Base-by-base conservation (phyloP, 805 yeast genomes). In the Starmera quercuum region DNA sequence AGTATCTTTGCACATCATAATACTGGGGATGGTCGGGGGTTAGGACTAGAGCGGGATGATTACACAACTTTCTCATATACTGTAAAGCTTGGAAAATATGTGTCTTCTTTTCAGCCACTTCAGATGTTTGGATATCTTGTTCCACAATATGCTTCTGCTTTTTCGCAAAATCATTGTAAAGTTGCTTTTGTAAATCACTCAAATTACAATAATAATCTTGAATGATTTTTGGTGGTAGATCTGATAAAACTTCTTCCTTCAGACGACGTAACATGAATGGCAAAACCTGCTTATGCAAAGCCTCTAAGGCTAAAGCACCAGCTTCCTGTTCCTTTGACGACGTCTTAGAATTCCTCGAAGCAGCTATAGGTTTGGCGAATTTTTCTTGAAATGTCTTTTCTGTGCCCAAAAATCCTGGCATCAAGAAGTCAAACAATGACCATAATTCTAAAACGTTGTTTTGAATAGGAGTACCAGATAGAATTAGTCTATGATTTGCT, bases 351-450 rank as follows among this genome's bases (percentile, higher is more conserved):
- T 83, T 85, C 52, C 96, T 70, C 26, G 95, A 82, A 2, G 95
- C 90, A 4, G 97, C 90, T 54, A 92, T 92, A 3, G 99, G 99
- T 51, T 88, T 88, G n/a, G 97, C 94, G 67, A 90, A 92, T 45
- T 88, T 73, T 41, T 90, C 97, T 50, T 87, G 92, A 64, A 92
- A 92, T 32, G 81, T 72, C 58, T 87, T 90, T 51, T 92, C 98
- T 3, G 94, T 79, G 11, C 99, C 99, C 43, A 92, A 65, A 51
- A 92, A 92, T 0, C 99, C 99, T 2, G 99, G 99, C 99, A 92
- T 92, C 56, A 92, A 67, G 57, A 87, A 92, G 58, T 92, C 98
- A 65, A 92, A 92, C 50, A 92, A 65, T 4, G 98, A 92, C 99
- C 99, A 92, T 41, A 92, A 64, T 58, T 92, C 99, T 28, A 92